A percentile compares a stretch with the other conserved stretches of the same genome.
Evolutionary conservation across 176 grass and related monocot species (phyloP).

Genomic region (Oryza glaberrima): DNA sequence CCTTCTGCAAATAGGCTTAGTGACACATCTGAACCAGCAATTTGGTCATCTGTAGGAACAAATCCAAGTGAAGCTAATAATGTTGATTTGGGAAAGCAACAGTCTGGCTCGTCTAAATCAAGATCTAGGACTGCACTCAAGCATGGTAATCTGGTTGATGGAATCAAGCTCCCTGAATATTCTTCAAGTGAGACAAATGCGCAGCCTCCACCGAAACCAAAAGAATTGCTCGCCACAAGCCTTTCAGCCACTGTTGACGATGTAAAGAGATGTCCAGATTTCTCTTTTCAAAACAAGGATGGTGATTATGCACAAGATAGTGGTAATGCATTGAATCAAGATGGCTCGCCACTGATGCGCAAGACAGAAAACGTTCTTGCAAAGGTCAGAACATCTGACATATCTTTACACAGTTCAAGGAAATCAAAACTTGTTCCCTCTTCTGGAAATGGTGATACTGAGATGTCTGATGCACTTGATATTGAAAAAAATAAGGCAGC

Average conservation of each 20-base stretch:
- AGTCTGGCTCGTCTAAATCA: conserved; percentile 28
- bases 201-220: conserved; percentile 19
- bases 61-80: conserved; percentile 20
- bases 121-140: conserved; percentile 44
- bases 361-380: conserved; percentile 11
- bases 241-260: conserved; percentile 22
- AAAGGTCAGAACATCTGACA: conserved; percentile 21
- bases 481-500: conserved; percentile 7
- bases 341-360: conserved; percentile 22
- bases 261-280: conserved; percentile 20
- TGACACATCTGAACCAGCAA: conserved; percentile 34
- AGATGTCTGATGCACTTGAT: conserved; percentile 27
- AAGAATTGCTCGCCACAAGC: neutral
- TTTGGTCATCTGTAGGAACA: conserved; percentile 16
- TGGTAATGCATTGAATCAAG: conserved; percentile 36
- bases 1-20: conserved; percentile 25
- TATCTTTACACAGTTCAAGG: conserved; percentile 1
- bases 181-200: conserved; percentile 42
- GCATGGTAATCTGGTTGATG: conserved; percentile 33
- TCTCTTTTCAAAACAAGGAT: conserved; percentile 35
- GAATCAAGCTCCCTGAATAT: conserved; percentile 1
- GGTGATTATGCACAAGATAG: conserved; percentile 7
- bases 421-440: conserved; percentile 30
- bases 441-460: conserved; percentile 31
- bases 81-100: conserved; percentile 34